phyloP scores from a whole-genome alignment of 768 basidiomycete species.

The Clitopilus hobsonii region DNA sequence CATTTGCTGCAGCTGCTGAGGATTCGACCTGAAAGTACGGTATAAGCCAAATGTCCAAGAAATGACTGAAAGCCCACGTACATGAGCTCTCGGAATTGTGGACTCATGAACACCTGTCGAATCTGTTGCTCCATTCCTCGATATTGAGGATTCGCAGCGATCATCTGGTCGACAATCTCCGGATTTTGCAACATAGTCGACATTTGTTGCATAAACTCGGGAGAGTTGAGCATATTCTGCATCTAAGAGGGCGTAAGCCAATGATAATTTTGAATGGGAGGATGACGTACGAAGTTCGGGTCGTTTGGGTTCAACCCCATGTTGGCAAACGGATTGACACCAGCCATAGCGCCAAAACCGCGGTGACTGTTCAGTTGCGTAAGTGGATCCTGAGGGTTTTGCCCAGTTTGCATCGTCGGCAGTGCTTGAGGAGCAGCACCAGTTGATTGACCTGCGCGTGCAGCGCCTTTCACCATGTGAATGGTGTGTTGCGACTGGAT shows the following conservation, averaged over 20 bases:
- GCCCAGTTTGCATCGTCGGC: constrained; percentile 88
- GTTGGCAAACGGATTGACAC: constrained; percentile 88
- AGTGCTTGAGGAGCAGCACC: constrained; percentile 51
- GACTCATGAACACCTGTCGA: constrained; percentile 72
- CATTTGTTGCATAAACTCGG: constrained; percentile 87
- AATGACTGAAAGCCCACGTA: constrained; percentile 27
- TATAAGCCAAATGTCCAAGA: not conserved
- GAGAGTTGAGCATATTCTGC: constrained; percentile 81
- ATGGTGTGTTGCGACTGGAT: constrained; percentile 86
- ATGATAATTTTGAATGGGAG: not conserved
- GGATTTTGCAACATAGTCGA: constrained; percentile 82
- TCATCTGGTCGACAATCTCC: constrained; percentile 81
- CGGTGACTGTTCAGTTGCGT: constrained; percentile 76
- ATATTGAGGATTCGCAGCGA: constrained; percentile 77
- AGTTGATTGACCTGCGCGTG: constrained; percentile 36
- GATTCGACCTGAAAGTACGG: constrained; percentile 54
- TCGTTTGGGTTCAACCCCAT: constrained; percentile 91
- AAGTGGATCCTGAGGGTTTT: constrained; percentile 83
- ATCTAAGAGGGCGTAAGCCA: constrained; percentile 42
- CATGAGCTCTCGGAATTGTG: constrained; percentile 73
- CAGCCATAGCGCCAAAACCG: constrained; percentile 77
- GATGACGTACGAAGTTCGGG: constrained; percentile 74
- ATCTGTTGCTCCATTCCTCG: constrained; percentile 75
- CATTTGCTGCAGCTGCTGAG: constrained; percentile 70
- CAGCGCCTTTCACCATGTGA: constrained; percentile 89